Evolutionary conservation across 2,329 filamentous ascomycete genomes (phyloP).

Genomic region (Neoscytalidium dimidiatum): DNA sequence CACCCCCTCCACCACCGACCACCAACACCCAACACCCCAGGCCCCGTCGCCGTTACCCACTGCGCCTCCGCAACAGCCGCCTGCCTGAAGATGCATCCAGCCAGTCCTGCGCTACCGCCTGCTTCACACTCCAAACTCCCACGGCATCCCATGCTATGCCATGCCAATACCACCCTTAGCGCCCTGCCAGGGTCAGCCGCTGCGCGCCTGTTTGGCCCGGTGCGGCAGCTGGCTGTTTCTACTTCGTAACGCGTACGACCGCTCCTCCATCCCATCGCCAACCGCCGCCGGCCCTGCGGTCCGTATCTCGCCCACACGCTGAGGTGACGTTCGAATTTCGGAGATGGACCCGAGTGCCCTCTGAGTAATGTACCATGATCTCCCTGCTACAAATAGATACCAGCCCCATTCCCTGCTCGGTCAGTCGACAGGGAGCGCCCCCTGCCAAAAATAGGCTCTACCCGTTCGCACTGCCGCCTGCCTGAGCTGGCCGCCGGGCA

Average conservation of each 20-base stretch:
- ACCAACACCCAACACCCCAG: not conserved
- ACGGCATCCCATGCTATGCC: not conserved
- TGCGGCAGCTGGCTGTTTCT: not conserved
- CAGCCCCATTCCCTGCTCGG: not conserved
- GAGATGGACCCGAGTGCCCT: not conserved
- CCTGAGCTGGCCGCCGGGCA: not conserved
- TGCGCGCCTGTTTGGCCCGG: not conserved
- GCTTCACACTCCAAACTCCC: not conserved
- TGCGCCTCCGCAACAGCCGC: slow-evolving; percentile 2
- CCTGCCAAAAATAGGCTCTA: slow-evolving; percentile 7
- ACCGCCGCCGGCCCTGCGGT: slow-evolving; percentile 4
- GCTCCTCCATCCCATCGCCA: not conserved
- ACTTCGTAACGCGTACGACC: not conserved
- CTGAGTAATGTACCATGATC: not conserved
- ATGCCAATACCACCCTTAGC: not conserved
- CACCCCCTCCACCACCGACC: not conserved
- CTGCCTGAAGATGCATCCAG: slow-evolving; percentile 3
- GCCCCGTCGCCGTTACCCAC: not conserved
- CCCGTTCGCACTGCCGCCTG: not conserved
- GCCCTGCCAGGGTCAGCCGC: not conserved
- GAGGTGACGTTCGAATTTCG: slow-evolving; percentile 1
- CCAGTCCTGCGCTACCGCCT: slow-evolving; percentile 1
- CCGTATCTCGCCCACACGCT: not conserved
- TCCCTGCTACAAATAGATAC: not conserved
- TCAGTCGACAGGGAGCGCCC: not conserved